Conservation (phyloP, 768 basidiomycete genomes). For the Grammothele lineata region DNA sequence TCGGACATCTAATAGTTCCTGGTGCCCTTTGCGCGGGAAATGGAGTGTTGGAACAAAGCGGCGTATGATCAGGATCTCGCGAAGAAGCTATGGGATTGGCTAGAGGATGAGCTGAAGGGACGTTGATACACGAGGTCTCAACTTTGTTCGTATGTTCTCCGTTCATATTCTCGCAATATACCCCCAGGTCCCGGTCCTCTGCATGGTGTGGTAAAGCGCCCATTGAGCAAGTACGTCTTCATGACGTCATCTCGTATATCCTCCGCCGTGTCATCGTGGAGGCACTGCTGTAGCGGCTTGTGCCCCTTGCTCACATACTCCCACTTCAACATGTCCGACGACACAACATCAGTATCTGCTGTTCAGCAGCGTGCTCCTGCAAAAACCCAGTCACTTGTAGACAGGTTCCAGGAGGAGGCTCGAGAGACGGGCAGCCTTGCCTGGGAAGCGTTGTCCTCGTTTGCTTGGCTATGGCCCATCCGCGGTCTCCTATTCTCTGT, state of each 20-base stretch:
- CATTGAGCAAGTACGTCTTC: too few species aligned
- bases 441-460: conserved; percentile 17
- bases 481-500: conserved; percentile 23
- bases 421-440: conserved; percentile 7
- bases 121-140: neutral
- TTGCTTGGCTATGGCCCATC: conserved; percentile 29
- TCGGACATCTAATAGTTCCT: conserved; percentile 14
- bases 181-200: too few species aligned
- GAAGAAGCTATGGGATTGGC: conserved; percentile 23
- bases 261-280: too few species aligned
- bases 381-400: too few species aligned
- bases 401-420: conserved; percentile 15
- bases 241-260: too few species aligned
- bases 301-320: too few species aligned
- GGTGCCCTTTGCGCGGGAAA: conserved; percentile 22
- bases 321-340: too few species aligned
- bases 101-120: conserved; percentile 20
- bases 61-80: conserved; percentile 20
- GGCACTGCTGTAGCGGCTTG: too few species aligned
- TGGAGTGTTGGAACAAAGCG: conserved; percentile 4
- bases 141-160: neutral
- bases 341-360: too few species aligned
- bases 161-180: too few species aligned
- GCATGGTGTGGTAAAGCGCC: too few species aligned
- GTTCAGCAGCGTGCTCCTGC: too few species aligned